These are phyloP conservation scores for Fistulinella cinereoalba DNA, from an alignment of 1,284 basidiomycete genomes.

Conservation along the genomic window DNA sequence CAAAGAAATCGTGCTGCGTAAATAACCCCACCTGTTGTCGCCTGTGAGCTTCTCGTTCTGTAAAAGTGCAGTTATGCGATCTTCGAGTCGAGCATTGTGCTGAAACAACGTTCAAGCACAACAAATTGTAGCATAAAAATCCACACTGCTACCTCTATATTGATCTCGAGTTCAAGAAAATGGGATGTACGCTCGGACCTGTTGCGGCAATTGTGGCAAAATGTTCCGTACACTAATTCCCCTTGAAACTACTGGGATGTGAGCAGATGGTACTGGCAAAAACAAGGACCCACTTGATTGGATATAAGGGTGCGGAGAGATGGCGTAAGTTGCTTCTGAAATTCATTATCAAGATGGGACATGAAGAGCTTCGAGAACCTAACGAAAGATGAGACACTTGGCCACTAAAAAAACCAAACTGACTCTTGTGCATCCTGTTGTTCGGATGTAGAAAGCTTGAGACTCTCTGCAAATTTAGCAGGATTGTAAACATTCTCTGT, in stretches of 20 bases:
- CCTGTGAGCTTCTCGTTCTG: constrained; percentile 70
- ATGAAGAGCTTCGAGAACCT: constrained; percentile 95
- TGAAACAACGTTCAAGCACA: constrained; percentile 28
- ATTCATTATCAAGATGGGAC: constrained; percentile 80
- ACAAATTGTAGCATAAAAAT: neutral
- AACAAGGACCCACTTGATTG: constrained; percentile 52
- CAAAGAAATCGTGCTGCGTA: neutral
- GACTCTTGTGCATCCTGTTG: constrained; percentile 96
- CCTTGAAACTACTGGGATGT: constrained; percentile 72
- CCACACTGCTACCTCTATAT: constrained; percentile 49
- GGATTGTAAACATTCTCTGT: constrained; percentile 76
- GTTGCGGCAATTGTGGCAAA: constrained; percentile 67
- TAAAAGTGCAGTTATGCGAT: constrained; percentile 61
- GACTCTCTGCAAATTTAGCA: constrained; percentile 74
- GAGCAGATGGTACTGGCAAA: neutral
- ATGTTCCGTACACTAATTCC: constrained; percentile 72
- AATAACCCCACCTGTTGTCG: constrained; percentile 65
- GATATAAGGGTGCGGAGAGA: constrained; percentile 63
- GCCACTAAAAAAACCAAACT: constrained; percentile 22
- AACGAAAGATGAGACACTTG: constrained; percentile 19
- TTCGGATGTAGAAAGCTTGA: constrained; percentile 74
- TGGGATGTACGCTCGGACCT: constrained; percentile 63
- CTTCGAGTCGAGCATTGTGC: constrained; percentile 71
- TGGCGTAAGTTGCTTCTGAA: constrained; percentile 68
- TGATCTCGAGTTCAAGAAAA: constrained; percentile 87